Base-by-base conservation (phyloP, 2,329 filamentous ascomycete species). In the Cladophialophora immunda region DNA sequence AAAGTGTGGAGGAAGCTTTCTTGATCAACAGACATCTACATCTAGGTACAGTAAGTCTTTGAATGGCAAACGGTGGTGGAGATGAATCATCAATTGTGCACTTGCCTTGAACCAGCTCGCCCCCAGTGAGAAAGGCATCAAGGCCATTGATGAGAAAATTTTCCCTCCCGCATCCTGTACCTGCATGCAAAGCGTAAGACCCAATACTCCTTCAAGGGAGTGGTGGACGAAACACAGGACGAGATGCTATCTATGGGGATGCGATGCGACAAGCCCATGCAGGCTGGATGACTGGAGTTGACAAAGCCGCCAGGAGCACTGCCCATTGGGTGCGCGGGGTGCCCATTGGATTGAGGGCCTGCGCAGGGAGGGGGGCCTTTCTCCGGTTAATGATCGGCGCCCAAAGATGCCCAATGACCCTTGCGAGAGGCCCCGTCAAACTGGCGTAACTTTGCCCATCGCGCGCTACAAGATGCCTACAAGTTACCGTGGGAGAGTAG, bases 281-380 rank as follows among this genome's bases (percentile, higher is more conserved):
- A 36, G 36, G 47, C 29, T 54, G 58, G 59, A 59, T 63, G 59
- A 67, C 56, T 55, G 65, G 59, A 64, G 22, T 67, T 62, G 56
- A 64, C 57, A 59, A 61, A 67, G 61, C 59, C n/a, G 17, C 17
- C 15, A 13, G n/a, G 13, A 17, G 41, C 41, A 55, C 22, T n/a
- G 47, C 38, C 32, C 29, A 58, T 52, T 65, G 62, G 62, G 25
- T 30, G n/a, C n/a, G 4, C 3, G 6, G 62, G 62, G n/a, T 30
- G n/a, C n/a, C 7, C 17, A 17, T 50, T 25, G 29, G n/a, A 38
- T 54, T 22, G 47, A 29, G 29, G 45, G 29, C 27, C 25, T 55
- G 29, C n/a, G 53, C 53, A 55, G 3, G 34, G 58, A 25, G n/a
- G 34, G 30, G 30, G 19, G 19, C 45, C 45, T 17, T 30, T 17